Evolutionary conservation across 768 basidiomycete genomes (phyloP).

Genomic region (Rhizopogon vesiculosus): DNA sequence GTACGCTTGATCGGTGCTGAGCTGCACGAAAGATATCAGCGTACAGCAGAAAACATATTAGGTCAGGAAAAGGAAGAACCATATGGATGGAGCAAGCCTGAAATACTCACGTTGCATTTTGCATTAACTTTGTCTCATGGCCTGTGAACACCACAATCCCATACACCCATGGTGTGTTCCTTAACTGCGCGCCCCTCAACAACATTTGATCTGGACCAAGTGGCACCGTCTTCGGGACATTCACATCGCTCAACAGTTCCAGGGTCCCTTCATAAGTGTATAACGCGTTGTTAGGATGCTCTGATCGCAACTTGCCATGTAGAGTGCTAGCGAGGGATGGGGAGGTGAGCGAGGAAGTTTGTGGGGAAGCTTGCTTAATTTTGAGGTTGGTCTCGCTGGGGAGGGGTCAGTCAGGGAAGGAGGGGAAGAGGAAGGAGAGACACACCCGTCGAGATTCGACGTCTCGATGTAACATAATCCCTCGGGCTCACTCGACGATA

Average conservation of each 20-base stretch:
- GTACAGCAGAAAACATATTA: background rate
- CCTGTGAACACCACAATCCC: slow-evolving; percentile 93
- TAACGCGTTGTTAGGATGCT: slow-evolving; percentile 95
- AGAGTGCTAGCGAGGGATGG: slow-evolving; percentile 70
- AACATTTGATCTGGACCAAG: slow-evolving; percentile 94
- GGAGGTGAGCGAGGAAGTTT: slow-evolving; percentile 73
- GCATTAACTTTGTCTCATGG: slow-evolving; percentile 97
- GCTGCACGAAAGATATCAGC: slow-evolving; percentile 33
- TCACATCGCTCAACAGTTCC: slow-evolving; percentile 51
- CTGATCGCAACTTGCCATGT: slow-evolving; percentile 83
- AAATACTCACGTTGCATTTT: slow-evolving; percentile 86
- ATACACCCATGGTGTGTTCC: slow-evolving; percentile 97
- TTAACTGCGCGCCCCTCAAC: slow-evolving; percentile 88
- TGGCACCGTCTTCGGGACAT: slow-evolving; percentile 76
- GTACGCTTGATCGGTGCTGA: slow-evolving; percentile 97
- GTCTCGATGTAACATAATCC: slow-evolving; percentile 98
- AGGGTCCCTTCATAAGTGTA: slow-evolving; percentile 92
- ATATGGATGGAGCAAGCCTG: background rate
- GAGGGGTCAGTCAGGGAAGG: background rate
- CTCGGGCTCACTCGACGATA: slow-evolving; percentile 93
- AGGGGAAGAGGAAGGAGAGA: background rate
- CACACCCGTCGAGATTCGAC: slow-evolving; percentile 92
- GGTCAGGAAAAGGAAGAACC: background rate
- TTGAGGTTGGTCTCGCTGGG: slow-evolving; percentile 94
- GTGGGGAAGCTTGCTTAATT: slow-evolving; percentile 92